Percentiles rank a stretch among this genome's conserved stretches.
Evolutionary conservation across 1,284 basidiomycete genomes (phyloP).

Genomic region (Melampsora americana): DNA sequence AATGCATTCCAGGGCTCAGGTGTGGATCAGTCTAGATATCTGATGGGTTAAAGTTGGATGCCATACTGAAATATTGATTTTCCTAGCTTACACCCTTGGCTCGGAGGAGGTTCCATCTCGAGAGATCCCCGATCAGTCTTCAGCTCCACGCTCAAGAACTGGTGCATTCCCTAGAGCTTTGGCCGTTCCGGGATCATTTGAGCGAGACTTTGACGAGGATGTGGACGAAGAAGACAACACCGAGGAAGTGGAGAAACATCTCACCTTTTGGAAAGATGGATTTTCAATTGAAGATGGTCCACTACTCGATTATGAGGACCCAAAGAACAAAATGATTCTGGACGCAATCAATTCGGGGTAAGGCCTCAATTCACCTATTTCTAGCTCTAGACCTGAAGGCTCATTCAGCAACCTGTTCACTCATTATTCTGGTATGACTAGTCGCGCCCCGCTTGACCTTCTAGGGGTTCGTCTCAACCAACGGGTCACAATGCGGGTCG

Average conservation of each 20-base stretch:
- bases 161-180: conserved; percentile 45
- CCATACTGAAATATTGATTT: background rate
- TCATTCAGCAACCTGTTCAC: conserved; percentile 5
- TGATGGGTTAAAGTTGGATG: background rate
- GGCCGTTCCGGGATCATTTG: conserved; percentile 44
- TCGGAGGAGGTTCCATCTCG: conserved; percentile 74
- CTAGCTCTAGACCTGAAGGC: background rate
- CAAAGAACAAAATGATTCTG: conserved; percentile 69
- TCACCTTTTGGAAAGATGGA: conserved; percentile 92
- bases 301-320: conserved; percentile 78
- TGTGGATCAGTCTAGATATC: conserved; percentile 42
- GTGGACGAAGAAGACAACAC: conserved; percentile 59
- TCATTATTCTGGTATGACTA: conserved; percentile 72
- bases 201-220: conserved; percentile 47
- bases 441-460: conserved; percentile 73
- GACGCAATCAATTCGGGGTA: conserved; percentile 77
- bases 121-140: conserved; percentile 62
- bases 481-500: conserved; percentile 78
- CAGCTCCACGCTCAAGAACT: conserved; percentile 43
- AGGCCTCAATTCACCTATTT: conserved; percentile 49
- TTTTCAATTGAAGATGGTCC: conserved; percentile 90
- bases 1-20: conserved; percentile 56
- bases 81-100: conserved; percentile 73
- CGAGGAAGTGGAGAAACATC: conserved; percentile 66
- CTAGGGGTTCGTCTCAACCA: conserved; percentile 76